Conservation (phyloP, 2,329 filamentous ascomycete species). For the Colletotrichum sublineola region DNA sequence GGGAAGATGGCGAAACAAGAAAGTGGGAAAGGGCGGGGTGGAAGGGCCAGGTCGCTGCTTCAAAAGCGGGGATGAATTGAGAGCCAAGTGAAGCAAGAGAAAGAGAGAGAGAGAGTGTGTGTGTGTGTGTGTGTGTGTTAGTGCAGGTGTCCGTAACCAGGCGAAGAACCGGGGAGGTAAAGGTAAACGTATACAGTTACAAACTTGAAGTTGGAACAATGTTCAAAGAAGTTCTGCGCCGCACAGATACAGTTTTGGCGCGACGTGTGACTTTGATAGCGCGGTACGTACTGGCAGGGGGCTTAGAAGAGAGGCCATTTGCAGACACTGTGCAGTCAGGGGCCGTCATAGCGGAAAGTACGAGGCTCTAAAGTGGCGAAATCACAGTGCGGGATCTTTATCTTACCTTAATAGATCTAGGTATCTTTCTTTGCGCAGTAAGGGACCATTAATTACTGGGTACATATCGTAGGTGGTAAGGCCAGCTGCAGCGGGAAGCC, state of each 20-base stretch:
- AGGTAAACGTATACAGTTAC: not conserved
- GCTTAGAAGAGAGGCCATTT: not conserved
- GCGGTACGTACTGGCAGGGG: constrained; percentile 9
- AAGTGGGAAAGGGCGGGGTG: constrained; percentile 11
- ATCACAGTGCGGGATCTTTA: constrained; percentile 27
- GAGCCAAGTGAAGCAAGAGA: constrained; percentile 2
- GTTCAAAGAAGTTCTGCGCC: constrained; percentile 35
- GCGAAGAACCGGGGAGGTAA: constrained; percentile 1
- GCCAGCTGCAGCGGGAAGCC: constrained; percentile 32
- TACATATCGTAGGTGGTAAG: not conserved
- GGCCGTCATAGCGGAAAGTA: constrained; percentile 22
- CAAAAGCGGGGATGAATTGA: not conserved
- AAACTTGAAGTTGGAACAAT: constrained; percentile 37
- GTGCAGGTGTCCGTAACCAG: constrained; percentile 9
- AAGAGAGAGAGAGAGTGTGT: no score
- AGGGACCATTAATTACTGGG: not conserved
- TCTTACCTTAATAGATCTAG: not conserved
- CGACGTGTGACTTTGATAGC: not conserved
- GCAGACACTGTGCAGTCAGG: constrained; percentile 32
- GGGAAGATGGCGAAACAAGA: constrained; percentile 13
- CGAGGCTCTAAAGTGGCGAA: not conserved
- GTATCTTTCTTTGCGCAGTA: not conserved
- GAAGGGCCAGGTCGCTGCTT: not conserved
- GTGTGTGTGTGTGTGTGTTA: constrained; percentile 4
- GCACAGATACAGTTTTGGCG: constrained; percentile 39